phyloP scores from a whole-genome alignment of 2,329 filamentous ascomycete species.

The Fusarium keratoplasticum region DNA sequence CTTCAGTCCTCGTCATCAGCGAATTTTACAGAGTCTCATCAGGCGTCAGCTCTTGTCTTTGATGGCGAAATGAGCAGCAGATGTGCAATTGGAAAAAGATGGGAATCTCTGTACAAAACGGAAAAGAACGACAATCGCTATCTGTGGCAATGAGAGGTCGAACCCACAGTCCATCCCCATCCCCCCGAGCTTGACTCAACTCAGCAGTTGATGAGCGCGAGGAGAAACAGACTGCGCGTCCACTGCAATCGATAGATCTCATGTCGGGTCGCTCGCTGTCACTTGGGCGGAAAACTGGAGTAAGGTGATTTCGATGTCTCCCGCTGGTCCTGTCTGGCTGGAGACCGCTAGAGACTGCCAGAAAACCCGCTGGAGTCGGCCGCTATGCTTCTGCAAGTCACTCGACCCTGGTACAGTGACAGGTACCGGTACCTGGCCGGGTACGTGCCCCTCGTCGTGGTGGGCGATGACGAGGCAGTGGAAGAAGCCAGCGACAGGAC shows the following conservation, averaged over 20 bases:
- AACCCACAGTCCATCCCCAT: not conserved
- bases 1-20: slow-evolving; percentile 33
- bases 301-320: slow-evolving; percentile 9
- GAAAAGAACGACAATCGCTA: slow-evolving; percentile 34
- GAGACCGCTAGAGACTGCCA: slow-evolving; percentile 14
- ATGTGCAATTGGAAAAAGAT: slow-evolving; percentile 19
- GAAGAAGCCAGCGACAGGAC: slow-evolving; percentile 29
- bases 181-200: slow-evolving; percentile 15
- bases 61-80: not conserved
- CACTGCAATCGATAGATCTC: not conserved
- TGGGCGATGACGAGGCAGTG: slow-evolving; percentile 56
- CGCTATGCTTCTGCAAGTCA: slow-evolving; percentile 38
- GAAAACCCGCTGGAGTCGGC: slow-evolving; percentile 14
- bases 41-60: slow-evolving; percentile 23
- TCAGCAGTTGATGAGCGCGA: slow-evolving; percentile 33
- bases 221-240: slow-evolving; percentile 22
- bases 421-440: slow-evolving; percentile 46
- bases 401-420: slow-evolving; percentile 14
- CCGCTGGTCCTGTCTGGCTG: slow-evolving; percentile 9
- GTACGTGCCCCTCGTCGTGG: slow-evolving; percentile 42
- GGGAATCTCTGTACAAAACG: slow-evolving; percentile 28
- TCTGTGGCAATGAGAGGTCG: slow-evolving; percentile 26
- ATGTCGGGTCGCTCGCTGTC: not conserved
- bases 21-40: slow-evolving; percentile 19
- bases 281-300: slow-evolving; percentile 15